Percentiles rank a stretch among this genome's conserved stretches.
phyloP scores from a whole-genome alignment of 2,329 filamentous ascomycete genomes.

The Aspergillus hortae region DNA sequence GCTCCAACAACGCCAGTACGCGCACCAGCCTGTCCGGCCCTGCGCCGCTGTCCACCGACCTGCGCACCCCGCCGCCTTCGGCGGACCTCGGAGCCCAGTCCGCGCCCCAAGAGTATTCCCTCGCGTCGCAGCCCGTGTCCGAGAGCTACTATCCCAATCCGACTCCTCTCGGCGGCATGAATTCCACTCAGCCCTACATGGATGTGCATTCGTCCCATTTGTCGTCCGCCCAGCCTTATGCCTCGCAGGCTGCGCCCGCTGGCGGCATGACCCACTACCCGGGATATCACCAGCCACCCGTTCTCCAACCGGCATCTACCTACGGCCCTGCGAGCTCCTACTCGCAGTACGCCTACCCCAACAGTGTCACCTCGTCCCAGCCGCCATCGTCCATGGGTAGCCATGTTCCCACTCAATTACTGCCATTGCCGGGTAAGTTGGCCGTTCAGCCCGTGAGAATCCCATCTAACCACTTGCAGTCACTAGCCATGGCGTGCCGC shows the following conservation, averaged over 20 bases:
- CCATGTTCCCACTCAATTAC: constrained; percentile 64
- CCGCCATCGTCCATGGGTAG: constrained; percentile 68
- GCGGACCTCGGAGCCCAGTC: constrained; percentile 45
- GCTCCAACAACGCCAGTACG: constrained; percentile 50
- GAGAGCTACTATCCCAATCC: constrained; percentile 42
- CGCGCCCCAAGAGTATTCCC: constrained; percentile 31
- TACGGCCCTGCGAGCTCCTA: constrained; percentile 63
- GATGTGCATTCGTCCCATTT: constrained; percentile 77
- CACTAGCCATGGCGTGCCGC: constrained; percentile 29
- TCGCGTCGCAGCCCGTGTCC: constrained; percentile 31
- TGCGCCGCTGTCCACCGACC: constrained; percentile 40
- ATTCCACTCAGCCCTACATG: constrained; percentile 76
- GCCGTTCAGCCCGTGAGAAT: neutral
- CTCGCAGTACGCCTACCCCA: constrained; percentile 69
- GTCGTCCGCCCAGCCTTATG: constrained; percentile 70
- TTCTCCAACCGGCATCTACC: constrained; percentile 68
- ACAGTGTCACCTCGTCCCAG: constrained; percentile 78
- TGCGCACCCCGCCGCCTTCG: constrained; percentile 71
- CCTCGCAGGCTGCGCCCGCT: constrained; percentile 73
- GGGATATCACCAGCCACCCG: constrained; percentile 65
- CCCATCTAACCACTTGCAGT: constrained; percentile 26
- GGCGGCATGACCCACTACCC: constrained; percentile 72
- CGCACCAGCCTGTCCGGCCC: constrained; percentile 56
- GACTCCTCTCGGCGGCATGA: constrained; percentile 62
- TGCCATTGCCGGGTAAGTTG: constrained; percentile 58